Base-by-base conservation (phyloP, 2,329 filamentous ascomycete genomes). In the Madurella mycetomatis region DNA sequence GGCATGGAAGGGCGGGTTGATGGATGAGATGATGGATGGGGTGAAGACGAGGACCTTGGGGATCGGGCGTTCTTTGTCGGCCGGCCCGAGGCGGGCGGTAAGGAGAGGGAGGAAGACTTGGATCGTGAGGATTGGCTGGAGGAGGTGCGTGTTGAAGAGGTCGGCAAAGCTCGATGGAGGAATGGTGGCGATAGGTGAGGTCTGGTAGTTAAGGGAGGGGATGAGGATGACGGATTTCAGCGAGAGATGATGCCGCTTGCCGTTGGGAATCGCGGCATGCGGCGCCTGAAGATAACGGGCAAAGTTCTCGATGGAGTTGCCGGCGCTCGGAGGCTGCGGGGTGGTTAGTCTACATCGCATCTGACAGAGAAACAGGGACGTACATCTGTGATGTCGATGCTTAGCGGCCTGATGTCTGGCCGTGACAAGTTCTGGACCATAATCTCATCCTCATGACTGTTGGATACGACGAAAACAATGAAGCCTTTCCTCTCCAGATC, bases 401-500 rank as follows among this genome's bases (percentile, higher is more conserved):
- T 84, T 54, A 99, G 73, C 8, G 92, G 85, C 59, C 87, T 83
- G 60, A 97, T 87, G 67, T 97, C 94, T 7, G 84, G 78, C 58
- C 90, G 80, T n/a, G 85, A 81, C 69, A 95, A 82, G 56, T 83
- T 81, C 56, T 89, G 83, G 13, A 97, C 85, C 59, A 87, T 74
- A 37, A 85, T 78, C 69, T 97, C 91, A 62, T 97, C 92, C 64
- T 96, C 89, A 55, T 85, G 74, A n/a, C 84, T 90, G 60, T 84
- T 87, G 65, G 91, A 92, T 1, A 95, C 88, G 56, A 99, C 79
- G 69, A 91, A 99, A 53, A 97, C 90, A 57, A 97, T 88, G 69
- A 95, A 97, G 4, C 94, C 94, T 60, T 91, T 84, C 56, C 91
- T 80, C 73, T 97, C 94, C 62, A 99, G 77, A 67, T 99, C 94